A percentile compares a stretch with the other conserved stretches of the same genome.
Evolutionary conservation across 2,329 filamentous ascomycete species (phyloP).

Genomic region (Curvularia lunata): DNA sequence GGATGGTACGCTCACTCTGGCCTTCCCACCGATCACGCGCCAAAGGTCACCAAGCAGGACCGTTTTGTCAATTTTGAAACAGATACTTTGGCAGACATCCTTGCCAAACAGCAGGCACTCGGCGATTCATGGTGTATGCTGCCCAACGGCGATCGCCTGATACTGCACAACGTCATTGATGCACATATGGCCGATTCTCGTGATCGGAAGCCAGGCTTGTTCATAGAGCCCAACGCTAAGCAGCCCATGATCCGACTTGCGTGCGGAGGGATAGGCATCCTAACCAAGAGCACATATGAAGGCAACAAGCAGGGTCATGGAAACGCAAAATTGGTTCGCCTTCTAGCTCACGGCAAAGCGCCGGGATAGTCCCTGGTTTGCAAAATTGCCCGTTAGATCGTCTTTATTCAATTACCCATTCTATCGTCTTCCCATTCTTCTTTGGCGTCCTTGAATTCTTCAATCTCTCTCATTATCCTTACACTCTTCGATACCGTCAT

Average conservation of each 20-base stretch:
- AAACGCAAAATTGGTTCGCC: constrained; percentile 8
- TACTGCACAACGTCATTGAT: constrained; percentile 29
- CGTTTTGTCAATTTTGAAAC: constrained; percentile 65
- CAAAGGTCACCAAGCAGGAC: constrained; percentile 73
- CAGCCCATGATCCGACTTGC: constrained; percentile 3
- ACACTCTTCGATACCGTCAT: neutral
- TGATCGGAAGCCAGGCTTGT: constrained; percentile 13
- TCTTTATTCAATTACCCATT: neutral
- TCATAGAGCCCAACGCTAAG: neutral
- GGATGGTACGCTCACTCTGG: constrained; percentile 34
- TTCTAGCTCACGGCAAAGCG: neutral
- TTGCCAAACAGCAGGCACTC: constrained; percentile 64
- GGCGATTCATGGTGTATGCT: constrained; percentile 68
- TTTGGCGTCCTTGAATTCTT: constrained; percentile 7
- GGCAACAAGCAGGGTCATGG: constrained; percentile 9
- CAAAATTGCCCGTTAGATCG: neutral
- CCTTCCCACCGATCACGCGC: constrained; percentile 60
- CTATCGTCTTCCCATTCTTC: neutral
- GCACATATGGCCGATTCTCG: neutral
- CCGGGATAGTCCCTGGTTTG: neutral
- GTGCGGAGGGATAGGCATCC: constrained; percentile 2
- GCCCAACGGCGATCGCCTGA: constrained; percentile 37
- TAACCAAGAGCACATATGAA: constrained; percentile 10
- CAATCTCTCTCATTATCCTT: constrained; percentile 2
- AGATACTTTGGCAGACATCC: constrained; percentile 63